Conservation (phyloP, 352 stramenopile genomes). For the Phytophthora niederhauseri region DNA sequence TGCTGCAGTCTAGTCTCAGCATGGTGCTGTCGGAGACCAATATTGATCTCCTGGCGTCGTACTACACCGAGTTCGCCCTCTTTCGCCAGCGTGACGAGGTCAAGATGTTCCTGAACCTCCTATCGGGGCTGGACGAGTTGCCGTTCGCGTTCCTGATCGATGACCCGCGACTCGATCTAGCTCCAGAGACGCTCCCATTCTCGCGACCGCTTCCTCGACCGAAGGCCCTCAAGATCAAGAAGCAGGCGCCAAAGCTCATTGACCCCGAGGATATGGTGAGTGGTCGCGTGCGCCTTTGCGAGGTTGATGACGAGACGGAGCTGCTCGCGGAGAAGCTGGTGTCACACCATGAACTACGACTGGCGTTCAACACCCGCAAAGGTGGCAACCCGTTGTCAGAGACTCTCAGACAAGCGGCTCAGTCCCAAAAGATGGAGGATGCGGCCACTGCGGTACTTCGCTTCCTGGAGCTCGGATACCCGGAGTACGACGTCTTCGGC, state of each 20-base stretch:
- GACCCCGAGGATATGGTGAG: constrained; percentile 86
- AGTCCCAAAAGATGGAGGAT: constrained; percentile 74
- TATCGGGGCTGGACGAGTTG: constrained; percentile 67
- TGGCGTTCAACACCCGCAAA: constrained; percentile 74
- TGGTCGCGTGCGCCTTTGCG: constrained; percentile 71
- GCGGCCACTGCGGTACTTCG: constrained; percentile 71
- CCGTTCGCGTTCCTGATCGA: constrained; percentile 86
- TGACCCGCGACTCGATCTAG: constrained; percentile 66
- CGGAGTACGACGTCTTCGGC: constrained; percentile 86
- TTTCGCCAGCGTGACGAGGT: constrained; percentile 83
- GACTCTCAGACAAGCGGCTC: constrained; percentile 60
- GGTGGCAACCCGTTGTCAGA: constrained; percentile 81
- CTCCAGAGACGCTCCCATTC: constrained; percentile 78
- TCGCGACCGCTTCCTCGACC: constrained; percentile 60
- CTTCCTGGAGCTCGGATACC: constrained; percentile 86
- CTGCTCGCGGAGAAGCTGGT: constrained; percentile 80
- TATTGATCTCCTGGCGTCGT: constrained; percentile 74
- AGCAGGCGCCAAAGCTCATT: constrained; percentile 72
- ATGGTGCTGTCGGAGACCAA: constrained; percentile 79
- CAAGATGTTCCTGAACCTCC: constrained; percentile 74
- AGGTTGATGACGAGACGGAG: constrained; percentile 63
- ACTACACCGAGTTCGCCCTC: constrained; percentile 81
- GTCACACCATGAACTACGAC: constrained; percentile 73
- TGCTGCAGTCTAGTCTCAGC: constrained; percentile 70
- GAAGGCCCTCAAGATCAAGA: constrained; percentile 56